Percentiles rank a stretch among this genome's conserved stretches.
Conservation (phyloP, 1,139 yeast species). For the Candida pseudoviswanathii region DNA sequence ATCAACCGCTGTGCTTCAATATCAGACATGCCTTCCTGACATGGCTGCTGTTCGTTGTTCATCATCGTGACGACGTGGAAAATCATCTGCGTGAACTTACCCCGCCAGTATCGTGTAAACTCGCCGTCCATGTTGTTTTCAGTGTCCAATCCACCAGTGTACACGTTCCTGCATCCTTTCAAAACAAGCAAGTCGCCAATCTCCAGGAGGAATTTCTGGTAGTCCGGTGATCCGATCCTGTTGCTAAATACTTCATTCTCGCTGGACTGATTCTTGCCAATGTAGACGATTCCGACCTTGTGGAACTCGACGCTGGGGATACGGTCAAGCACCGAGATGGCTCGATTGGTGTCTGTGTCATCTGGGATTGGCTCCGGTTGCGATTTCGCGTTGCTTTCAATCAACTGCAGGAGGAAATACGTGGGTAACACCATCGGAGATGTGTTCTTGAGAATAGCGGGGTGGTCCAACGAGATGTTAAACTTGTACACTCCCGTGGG, state of each 20-base stretch:
- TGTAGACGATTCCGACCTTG: constrained; percentile 76
- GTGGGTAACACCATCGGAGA: constrained; percentile 23
- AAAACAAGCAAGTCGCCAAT: constrained; percentile 64
- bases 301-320: constrained; percentile 80
- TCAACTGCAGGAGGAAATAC: constrained; percentile 36
- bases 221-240: constrained; percentile 62
- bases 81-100: constrained; percentile 68
- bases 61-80: constrained; percentile 83
- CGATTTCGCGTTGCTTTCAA: constrained; percentile 19
- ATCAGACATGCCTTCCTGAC: constrained; percentile 14
- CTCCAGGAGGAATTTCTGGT: constrained; percentile 56
- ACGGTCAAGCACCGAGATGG: constrained; percentile 67
- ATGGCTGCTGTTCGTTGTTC: constrained; percentile 51
- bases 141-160: constrained; percentile 81
- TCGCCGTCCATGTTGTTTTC: constrained; percentile 73
- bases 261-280: constrained; percentile 63
- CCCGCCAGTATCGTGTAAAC: constrained; percentile 72
- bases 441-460: constrained; percentile 9
- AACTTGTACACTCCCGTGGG: constrained; percentile 67
- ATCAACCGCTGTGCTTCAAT: constrained; percentile 11
- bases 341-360: constrained; percentile 57
- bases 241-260: constrained; percentile 71
- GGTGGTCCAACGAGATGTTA: constrained; percentile 44
- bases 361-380: constrained; percentile 44
- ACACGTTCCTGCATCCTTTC: constrained; percentile 55